These are phyloP conservation scores for Cladosporium sp. DNA, from an alignment of 2,329 filamentous ascomycete species.

Conservation along the genomic window DNA sequence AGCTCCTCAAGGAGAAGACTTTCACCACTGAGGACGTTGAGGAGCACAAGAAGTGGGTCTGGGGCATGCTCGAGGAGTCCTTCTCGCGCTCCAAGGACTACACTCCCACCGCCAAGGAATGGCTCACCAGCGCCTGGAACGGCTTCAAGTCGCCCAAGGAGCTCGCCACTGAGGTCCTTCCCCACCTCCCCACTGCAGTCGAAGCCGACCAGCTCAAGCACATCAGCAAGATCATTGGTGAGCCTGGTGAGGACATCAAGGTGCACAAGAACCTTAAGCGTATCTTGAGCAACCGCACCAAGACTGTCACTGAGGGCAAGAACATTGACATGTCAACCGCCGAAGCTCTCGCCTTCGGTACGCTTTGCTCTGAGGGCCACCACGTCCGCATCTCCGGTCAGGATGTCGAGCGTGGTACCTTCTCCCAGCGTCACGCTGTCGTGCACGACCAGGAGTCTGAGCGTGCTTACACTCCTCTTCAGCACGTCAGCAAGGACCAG, in stretches of 20 bases:
- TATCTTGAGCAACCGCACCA: conserved; percentile 83
- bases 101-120: conserved; percentile 92
- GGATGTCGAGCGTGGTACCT: conserved; percentile 98
- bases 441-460: conserved; percentile 97
- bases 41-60: conserved; percentile 74
- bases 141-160: conserved; percentile 99
- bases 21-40: conserved; percentile 98
- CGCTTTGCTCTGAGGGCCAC: conserved; percentile 86
- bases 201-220: conserved; percentile 68
- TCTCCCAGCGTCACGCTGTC: conserved; percentile 95
- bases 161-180: conserved; percentile 86
- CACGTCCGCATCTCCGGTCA: conserved; percentile 97
- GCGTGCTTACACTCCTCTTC: conserved; percentile 85
- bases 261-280: conserved; percentile 95
- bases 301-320: conserved; percentile 86
- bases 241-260: conserved; percentile 76
- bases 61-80: conserved; percentile 97
- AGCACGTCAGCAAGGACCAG: conserved; percentile 85
- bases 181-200: conserved; percentile 83
- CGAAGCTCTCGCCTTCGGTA: conserved; percentile 91
- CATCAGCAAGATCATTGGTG: conserved; percentile 76
- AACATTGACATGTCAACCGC: conserved; percentile 97
- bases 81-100: conserved; percentile 98
- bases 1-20: conserved; percentile 84
- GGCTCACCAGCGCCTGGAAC: conserved; percentile 98